Conservation (phyloP, 2,329 filamentous ascomycete genomes). For the Curvularia lunata region DNA sequence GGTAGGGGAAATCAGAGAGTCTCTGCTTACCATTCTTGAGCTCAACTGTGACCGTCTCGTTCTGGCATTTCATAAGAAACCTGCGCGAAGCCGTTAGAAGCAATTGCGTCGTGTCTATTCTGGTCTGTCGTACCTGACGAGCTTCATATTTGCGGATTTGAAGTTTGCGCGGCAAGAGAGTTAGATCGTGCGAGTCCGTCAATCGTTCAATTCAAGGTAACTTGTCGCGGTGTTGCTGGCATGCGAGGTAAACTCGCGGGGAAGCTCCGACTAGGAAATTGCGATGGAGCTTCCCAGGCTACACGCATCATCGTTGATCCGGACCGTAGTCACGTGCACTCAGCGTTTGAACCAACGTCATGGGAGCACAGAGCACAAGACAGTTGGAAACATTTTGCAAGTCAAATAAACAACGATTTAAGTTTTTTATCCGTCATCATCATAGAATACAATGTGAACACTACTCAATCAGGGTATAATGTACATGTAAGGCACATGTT, state of each 20-base stretch:
- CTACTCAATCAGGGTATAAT: not conserved
- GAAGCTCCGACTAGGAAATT: slow-evolving; percentile 33
- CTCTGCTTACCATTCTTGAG: slow-evolving; percentile 86
- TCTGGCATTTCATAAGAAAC: slow-evolving; percentile 99
- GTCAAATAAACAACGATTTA: not conserved
- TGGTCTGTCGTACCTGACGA: slow-evolving; percentile 39
- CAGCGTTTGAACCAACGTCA: not conserved
- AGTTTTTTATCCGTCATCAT: not conserved
- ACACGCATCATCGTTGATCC: slow-evolving; percentile 23
- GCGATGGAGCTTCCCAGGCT: slow-evolving; percentile 30
- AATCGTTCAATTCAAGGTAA: not conserved
- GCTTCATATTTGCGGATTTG: slow-evolving; percentile 41
- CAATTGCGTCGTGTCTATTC: not conserved
- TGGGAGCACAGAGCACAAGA: not conserved
- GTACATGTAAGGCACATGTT: not conserved
- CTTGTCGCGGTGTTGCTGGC: slow-evolving; percentile 18
- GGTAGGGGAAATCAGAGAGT: not conserved
- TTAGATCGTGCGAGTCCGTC: not conserved
- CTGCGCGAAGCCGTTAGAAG: slow-evolving; percentile 57
- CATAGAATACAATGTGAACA: not conserved
- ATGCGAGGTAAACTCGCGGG: slow-evolving; percentile 29
- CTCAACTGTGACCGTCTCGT: slow-evolving; percentile 98
- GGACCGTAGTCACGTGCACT: slow-evolving; percentile 20
- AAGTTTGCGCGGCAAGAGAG: not conserved
- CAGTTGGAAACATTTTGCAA: not conserved